Evolutionary conservation across 208 protist genomes (phyloP).

Genomic region (Trypanosoma cruzi): DNA sequence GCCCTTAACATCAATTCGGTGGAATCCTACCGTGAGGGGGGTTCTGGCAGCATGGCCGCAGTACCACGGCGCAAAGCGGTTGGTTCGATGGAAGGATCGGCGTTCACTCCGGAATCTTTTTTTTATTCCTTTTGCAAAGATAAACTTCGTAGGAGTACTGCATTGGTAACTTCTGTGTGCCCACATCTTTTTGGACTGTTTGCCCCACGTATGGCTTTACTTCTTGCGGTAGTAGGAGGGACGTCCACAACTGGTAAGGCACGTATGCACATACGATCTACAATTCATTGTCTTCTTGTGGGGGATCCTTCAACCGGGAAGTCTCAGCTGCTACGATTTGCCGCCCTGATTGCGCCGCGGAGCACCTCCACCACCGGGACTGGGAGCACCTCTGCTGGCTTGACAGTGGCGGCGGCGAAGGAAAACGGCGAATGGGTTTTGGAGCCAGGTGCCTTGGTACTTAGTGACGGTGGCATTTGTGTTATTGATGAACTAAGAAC

Average conservation of each 20-base stretch:
- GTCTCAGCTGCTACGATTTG: constrained; percentile 89
- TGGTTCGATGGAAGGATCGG: constrained; percentile 35
- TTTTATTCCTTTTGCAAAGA: constrained; percentile 62
- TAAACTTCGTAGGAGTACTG: constrained; percentile 42
- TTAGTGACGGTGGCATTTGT: constrained; percentile 98
- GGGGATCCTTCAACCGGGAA: constrained; percentile 99
- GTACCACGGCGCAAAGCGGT: constrained; percentile 24
- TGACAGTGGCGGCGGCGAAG: constrained; percentile 90
- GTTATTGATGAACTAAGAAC: constrained; percentile 98
- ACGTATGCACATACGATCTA: constrained; percentile 74
- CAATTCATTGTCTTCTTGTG: constrained; percentile 98
- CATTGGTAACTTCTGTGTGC: constrained; percentile 61
- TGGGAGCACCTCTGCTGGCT: constrained; percentile 90
- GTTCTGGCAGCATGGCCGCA: constrained; percentile 14
- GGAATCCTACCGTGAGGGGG: constrained; percentile 74
- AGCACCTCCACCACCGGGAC: constrained; percentile 92
- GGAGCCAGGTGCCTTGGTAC: constrained; percentile 95
- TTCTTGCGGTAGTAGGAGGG: constrained; percentile 77
- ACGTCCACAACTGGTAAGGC: constrained; percentile 63
- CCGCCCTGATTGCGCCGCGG: constrained; percentile 74
- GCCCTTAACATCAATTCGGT: constrained; percentile 76
- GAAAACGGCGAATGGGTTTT: constrained; percentile 94
- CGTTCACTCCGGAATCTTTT: constrained; percentile 81
- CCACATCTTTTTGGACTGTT: constrained; percentile 84
- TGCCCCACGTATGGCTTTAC: constrained; percentile 73